Evolutionary conservation across 2,329 filamentous ascomycete genomes (phyloP), one percentile per base, ranked within the genome.

Genomic region (Trichoderma breve): DNA sequence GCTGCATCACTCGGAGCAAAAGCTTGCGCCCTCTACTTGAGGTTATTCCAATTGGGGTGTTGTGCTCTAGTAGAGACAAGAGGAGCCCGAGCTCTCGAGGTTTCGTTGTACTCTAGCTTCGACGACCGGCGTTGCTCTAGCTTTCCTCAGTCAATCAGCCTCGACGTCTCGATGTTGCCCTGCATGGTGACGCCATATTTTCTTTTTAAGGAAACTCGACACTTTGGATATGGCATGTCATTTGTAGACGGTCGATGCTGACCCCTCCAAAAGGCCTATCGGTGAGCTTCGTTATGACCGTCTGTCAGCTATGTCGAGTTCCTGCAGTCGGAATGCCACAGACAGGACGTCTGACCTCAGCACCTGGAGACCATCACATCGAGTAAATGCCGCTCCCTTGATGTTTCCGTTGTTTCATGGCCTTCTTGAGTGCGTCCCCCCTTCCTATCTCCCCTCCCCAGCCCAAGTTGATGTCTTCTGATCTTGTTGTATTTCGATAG

Each of bases 131-230:
- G 7, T n/a, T 21, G 15, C 32, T 57, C 15, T 39, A 15, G 6
- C 39, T 36, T 57, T 26, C 26, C 12, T 57, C 51, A 55, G 39
- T 62, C 9, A 55, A 34, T 9, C n/a, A 18, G 58, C n/a, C n/a
- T 47, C 65, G 34, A 51, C 12, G 21, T 36, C 26, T 63, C 58
- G 43, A 62, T 61, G 12, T 71, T 43, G 28, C 15, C 47, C 55
- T 71, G 70, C 70, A 68, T 61, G 63, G 57, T 71, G 70, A 71
- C 70, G 70, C 70, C 70, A 71, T 68, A 14, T 55, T 32, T 26
- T 28, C 21, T 43, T 18, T 21, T 28, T n/a, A 28, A 9, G 36
- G 28, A 14, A 24, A 21, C 60, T 34, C 58, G 43, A 21, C 24
- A 8, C 39, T 36, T 26, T 64, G 51, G 68, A 32, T 51, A 28